These are phyloP conservation scores for Saussurea involucrata DNA, from an alignment of 129 eudicot genomes.

Conservation along the genomic window DNA sequence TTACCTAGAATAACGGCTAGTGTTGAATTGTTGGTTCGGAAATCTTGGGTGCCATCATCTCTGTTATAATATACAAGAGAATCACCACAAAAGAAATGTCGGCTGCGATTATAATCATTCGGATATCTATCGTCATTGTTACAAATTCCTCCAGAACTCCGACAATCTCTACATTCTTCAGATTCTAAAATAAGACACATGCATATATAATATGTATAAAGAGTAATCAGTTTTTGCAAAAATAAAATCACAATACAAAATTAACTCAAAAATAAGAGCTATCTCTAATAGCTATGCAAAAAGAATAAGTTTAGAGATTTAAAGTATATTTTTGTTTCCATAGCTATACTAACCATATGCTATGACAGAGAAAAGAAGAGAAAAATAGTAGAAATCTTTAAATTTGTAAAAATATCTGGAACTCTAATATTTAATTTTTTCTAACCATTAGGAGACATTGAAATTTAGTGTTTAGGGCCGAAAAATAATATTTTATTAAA, in stretches of 20 bases:
- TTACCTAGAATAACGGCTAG: constrained; percentile 20
- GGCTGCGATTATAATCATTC: neutral
- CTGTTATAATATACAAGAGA: neutral
- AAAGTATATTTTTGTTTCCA: too few species aligned
- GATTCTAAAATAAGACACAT: neutral
- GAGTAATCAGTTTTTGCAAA: neutral
- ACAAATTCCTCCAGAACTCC: neutral
- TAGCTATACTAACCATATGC: too few species aligned
- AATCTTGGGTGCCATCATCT: neutral
- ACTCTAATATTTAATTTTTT: too few species aligned
- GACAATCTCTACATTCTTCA: neutral
- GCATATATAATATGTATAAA: too few species aligned
- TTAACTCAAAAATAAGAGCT: neutral
- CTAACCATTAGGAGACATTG: too few species aligned
- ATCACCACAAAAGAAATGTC: neutral
- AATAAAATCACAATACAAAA: neutral
- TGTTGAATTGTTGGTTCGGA: neutral
- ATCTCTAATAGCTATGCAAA: too few species aligned
- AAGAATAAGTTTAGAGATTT: too few species aligned
- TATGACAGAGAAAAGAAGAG: too few species aligned
- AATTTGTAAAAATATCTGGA: too few species aligned
- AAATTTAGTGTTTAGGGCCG: too few species aligned
- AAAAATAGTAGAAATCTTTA: too few species aligned
- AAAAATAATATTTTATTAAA: too few species aligned
- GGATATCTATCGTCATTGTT: neutral